A percentile compares a stretch with the other conserved stretches of the same genome.
Evolutionary conservation across 2,329 filamentous ascomycete species (phyloP).

Genomic region (Leptographium flavum): DNA sequence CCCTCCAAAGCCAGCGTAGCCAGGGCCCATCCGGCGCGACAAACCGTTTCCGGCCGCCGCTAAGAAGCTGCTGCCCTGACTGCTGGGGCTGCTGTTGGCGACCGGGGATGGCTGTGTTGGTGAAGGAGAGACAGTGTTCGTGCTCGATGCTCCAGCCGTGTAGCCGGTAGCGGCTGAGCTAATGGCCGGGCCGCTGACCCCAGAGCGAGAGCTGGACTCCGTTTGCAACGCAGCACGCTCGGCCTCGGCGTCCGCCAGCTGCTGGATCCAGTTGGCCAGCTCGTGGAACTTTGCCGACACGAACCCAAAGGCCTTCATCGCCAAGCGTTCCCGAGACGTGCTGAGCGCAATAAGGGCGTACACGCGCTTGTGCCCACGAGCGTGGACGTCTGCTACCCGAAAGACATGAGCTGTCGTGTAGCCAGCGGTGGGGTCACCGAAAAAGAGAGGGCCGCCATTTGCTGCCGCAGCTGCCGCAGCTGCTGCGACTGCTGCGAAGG

Average conservation of each 20-base stretch:
- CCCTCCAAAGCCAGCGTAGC: conserved; percentile 37
- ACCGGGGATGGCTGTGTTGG: conserved; percentile 13
- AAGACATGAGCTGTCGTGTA: conserved; percentile 61
- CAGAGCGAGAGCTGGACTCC: conserved; percentile 24
- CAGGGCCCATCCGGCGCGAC: conserved; percentile 42
- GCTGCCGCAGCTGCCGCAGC: conserved; percentile 28
- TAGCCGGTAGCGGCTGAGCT: conserved; percentile 19
- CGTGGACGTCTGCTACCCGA: conserved; percentile 52
- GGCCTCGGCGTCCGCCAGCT: conserved; percentile 47
- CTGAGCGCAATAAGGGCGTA: conserved; percentile 54
- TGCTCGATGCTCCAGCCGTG: conserved; percentile 15
- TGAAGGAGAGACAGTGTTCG: conserved; percentile 10
- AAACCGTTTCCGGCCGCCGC: conserved; percentile 38
- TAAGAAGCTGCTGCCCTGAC: conserved; percentile 38
- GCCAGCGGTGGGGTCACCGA: conserved; percentile 48
- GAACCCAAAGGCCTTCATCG: conserved; percentile 52
- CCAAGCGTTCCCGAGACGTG: conserved; percentile 48
- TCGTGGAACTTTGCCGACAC: conserved; percentile 49
- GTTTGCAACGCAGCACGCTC: conserved; percentile 29
- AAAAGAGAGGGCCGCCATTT: conserved; percentile 53
- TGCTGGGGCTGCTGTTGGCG: conserved; percentile 19
- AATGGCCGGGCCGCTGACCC: conserved; percentile 14
- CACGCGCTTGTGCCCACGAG: conserved; percentile 52
- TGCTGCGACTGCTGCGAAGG: conserved; percentile 35
- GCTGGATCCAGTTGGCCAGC: conserved; percentile 50